phyloP scores from a whole-genome alignment of 1,139 yeast genomes.

The Pichia kudriavzevii region DNA sequence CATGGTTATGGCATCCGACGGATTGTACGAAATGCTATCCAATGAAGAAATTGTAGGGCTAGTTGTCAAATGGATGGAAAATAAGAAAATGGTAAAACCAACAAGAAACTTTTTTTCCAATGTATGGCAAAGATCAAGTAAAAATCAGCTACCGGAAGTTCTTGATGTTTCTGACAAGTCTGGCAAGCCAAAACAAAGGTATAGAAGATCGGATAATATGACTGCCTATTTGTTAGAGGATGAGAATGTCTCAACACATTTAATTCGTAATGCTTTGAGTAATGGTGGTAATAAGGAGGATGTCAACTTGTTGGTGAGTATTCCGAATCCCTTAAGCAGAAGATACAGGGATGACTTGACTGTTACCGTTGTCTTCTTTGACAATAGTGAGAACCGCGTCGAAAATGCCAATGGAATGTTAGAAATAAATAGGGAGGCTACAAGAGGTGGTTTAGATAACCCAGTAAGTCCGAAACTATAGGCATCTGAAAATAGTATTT shows the following conservation, averaged over 20 bases:
- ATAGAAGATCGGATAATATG: slow-evolving; percentile 36
- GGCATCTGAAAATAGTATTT: neutral
- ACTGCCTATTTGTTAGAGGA: slow-evolving; percentile 60
- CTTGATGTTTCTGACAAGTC: slow-evolving; percentile 52
- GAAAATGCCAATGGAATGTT: slow-evolving; percentile 42
- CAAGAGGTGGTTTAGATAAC: slow-evolving; percentile 42
- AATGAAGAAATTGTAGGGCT: slow-evolving; percentile 90
- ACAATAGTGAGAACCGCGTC: slow-evolving; percentile 41
- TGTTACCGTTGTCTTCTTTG: slow-evolving; percentile 87
- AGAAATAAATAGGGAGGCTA: slow-evolving; percentile 48
- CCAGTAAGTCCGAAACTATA: slow-evolving; percentile 40
- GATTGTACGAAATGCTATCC: slow-evolving; percentile 82
- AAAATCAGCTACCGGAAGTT: slow-evolving; percentile 55
- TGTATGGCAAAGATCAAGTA: slow-evolving; percentile 37
- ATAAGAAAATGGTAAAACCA: slow-evolving; percentile 55
- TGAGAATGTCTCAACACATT: slow-evolving; percentile 83
- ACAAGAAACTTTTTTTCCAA: slow-evolving; percentile 29
- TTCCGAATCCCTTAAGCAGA: slow-evolving; percentile 91
- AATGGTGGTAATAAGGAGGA: slow-evolving; percentile 82
- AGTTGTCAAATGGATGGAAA: slow-evolving; percentile 91
- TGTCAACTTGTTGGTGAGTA: slow-evolving; percentile 78
- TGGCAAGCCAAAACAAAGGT: slow-evolving; percentile 50
- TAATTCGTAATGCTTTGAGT: slow-evolving; percentile 88
- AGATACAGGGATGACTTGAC: slow-evolving; percentile 92
- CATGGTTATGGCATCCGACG: slow-evolving; percentile 90